A percentile compares a stretch with the other conserved stretches of the same genome.
Evolutionary conservation across 2,329 filamentous ascomycete species (phyloP).

Genomic region (Phyllachora maydis): DNA sequence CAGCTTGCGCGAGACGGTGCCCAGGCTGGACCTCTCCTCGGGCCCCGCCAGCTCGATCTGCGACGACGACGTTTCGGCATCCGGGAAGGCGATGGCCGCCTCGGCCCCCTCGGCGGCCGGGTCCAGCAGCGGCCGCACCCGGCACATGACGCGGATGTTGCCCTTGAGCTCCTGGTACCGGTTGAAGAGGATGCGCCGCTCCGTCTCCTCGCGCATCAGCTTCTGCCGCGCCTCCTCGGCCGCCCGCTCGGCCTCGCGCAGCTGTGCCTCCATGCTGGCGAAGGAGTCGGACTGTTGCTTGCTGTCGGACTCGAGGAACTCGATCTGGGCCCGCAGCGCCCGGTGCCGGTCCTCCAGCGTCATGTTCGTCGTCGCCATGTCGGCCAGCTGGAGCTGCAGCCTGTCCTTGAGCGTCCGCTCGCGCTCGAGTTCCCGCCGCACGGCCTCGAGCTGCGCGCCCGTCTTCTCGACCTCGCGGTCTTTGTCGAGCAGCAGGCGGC

Average conservation of each 20-base stretch:
- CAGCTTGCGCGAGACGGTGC: constrained; percentile 53
- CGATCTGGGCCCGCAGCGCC: constrained; percentile 60
- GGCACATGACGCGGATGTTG: constrained; percentile 95
- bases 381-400: constrained; percentile 29
- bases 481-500: constrained; percentile 23
- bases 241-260: constrained; percentile 54
- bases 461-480: constrained; percentile 31
- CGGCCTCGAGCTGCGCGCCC: constrained; percentile 20
- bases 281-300: constrained; percentile 79
- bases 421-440: constrained; percentile 30
- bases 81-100: constrained; percentile 60
- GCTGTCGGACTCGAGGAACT: constrained; percentile 76
- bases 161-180: constrained; percentile 95
- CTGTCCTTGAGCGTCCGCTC: constrained; percentile 41
- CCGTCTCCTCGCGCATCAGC: constrained; percentile 74
- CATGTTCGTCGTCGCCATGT: constrained; percentile 37
- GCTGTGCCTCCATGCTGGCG: constrained; percentile 56
- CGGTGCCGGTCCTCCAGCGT: constrained; percentile 56
- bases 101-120: constrained; percentile 37
- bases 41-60: constrained; percentile 72
- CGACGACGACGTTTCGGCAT: constrained; percentile 68
- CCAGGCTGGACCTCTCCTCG: constrained; percentile 67
- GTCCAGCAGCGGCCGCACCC: constrained; percentile 58
- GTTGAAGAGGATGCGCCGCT: constrained; percentile 84
- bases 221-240: constrained; percentile 59